A percentile compares a stretch with the other conserved stretches of the same genome.
phyloP scores from a whole-genome alignment of 805 yeast genomes.

The Metschnikowia aberdeeniae region DNA sequence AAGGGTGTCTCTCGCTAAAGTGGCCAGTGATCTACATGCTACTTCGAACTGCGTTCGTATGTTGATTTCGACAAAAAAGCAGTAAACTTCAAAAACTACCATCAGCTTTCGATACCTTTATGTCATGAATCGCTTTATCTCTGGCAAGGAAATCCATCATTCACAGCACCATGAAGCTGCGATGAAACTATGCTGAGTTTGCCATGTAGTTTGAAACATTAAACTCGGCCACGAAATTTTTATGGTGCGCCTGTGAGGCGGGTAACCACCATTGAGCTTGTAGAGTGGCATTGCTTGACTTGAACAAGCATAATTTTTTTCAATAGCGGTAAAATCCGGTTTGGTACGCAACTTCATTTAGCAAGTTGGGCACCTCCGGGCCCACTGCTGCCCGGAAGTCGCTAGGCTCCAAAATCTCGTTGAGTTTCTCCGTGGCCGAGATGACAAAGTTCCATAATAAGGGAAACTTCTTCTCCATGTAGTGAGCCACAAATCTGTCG shows the following conservation, averaged over 20 bases:
- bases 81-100: constrained; percentile 17
- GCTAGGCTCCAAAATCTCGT: constrained; percentile 7
- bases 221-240: neutral
- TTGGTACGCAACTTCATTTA: constrained; percentile 29
- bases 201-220: constrained; percentile 21
- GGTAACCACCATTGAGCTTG: constrained; percentile 7
- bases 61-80: constrained; percentile 7
- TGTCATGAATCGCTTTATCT: constrained; percentile 26
- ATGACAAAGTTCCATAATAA: constrained; percentile 19
- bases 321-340: constrained; percentile 5
- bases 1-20: too few relatives aligned
- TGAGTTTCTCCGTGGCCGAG: constrained; percentile 14
- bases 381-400: constrained; percentile 24
- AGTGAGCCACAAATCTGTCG: constrained; percentile 37
- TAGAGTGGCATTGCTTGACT: neutral
- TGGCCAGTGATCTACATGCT: neutral
- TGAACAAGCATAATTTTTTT: neutral
- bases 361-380: constrained; percentile 31
- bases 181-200: constrained; percentile 47
- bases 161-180: constrained; percentile 30
- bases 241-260: constrained; percentile 6
- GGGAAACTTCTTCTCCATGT: constrained; percentile 29
- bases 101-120: constrained; percentile 21
- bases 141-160: constrained; percentile 46
- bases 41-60: neutral